Evolutionary conservation across 208 protist species (phyloP), one percentile per base, ranked within the genome.

Genomic region (Naegleria lovaniensis): DNA sequence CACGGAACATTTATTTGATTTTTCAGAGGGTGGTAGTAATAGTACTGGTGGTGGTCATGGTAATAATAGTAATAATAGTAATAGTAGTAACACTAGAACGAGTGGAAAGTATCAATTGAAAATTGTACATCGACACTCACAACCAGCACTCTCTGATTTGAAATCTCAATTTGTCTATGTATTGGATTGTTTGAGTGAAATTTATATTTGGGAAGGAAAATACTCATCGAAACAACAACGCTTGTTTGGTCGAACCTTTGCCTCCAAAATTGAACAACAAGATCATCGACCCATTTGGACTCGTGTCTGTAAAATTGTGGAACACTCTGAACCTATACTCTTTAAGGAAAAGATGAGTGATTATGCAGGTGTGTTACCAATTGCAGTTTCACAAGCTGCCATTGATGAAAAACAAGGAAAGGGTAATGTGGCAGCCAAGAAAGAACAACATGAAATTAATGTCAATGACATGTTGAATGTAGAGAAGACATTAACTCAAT

Each of bases 161-260:
- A 89, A 67, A 0, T 33, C 36, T 89, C 7, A 89, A 2, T 89
- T 43, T 67, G 85, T 89, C n/a, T 89, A 67, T 67, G 15, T 89
- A 19, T 67, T 89, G 25, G 85, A 89, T 89, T 89, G 85, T 67
- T 89, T 40, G 2, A 67, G 13, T 41, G 85, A 89, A 89, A 67
- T 89, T 41, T 67, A 41, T 29, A 89, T 89, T 67, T 89, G 85
- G 85, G 85, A 89, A 89, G 85, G 85, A 41, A 89, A 67, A 29
- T 22, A 25, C 6, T 38, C 33, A 29, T 40, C 6, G 1, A 38
- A 58, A 25, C 0, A 11, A 41, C 19, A n/a, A 67, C 15, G 29
- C 4, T 0, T 39, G 39, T 67, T 89, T 39, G 48, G 19, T 22
- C 33, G n/a, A 29, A 67, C 40, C 22, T 67, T 89, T 11, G 85